Base-by-base conservation (phyloP, 2,329 filamentous ascomycete genomes). In the Phoma sp. region DNA sequence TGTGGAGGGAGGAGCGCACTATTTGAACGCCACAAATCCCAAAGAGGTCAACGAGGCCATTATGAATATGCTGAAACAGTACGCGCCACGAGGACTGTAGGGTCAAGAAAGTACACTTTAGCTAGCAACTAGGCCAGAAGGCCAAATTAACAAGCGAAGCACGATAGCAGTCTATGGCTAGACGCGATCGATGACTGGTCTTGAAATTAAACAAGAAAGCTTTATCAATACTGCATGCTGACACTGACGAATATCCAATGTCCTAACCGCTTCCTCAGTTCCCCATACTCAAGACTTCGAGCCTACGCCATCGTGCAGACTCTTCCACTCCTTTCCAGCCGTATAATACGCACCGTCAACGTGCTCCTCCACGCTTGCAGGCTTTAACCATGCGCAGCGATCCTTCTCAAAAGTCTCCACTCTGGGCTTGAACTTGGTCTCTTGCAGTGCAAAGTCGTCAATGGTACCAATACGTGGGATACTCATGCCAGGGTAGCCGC, bases 401-500 rank as follows among this genome's bases (percentile, higher is more conserved):
- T 81, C 75, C 67, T 83, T 79, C 1, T 71, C 72, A 66, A 80
- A 88, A 38, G 78, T 75, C 74, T 87, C 86, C 1, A 79, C 56
- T 50, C 67, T 67, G 0, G 86, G 85, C 65, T 74, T 82, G 59
- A 88, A 70, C 64, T 79, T 81, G 0, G 79, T 83, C 72, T 87
- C 83, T 36, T 82, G 78, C 52, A 88, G 63, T 38, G 61, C 68
- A 46, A 85, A 85, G 70, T 88, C 85, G 66, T 89, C 86, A 1
- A 89, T 79, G 0, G 83, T 87, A 0, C 86, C 86, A 42, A 86
- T 79, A 0, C 86, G 73, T 53, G 83, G 53, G 44, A 87, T 53
- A 40, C 71, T 81, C 44, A 58, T 50, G 0, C 77, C 82, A 0
- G 83, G 82, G 50, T 76, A 81, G 0, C 65, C 73, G 2, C 69